phyloP scores from a whole-genome alignment of 371 early-diverging fungal genomes.

The Catenaria anguillulae region DNA sequence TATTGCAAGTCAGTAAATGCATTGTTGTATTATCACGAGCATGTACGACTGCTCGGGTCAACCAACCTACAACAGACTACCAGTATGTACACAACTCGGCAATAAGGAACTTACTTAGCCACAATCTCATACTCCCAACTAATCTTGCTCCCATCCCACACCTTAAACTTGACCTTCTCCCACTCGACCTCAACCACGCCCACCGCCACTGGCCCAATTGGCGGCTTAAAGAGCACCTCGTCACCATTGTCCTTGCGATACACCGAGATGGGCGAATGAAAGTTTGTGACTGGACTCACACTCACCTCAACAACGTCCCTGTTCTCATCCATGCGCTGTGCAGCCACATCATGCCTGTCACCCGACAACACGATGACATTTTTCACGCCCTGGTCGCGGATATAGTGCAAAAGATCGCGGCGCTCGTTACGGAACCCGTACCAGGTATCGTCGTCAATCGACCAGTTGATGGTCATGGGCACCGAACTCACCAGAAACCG shows the following conservation, averaged over 20 bases:
- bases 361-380: conserved; percentile 23
- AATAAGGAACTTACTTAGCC: too few relatives aligned
- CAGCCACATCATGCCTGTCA: conserved; percentile 33
- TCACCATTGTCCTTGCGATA: not conserved
- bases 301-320: conserved; percentile 21
- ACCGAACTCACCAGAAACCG: conserved; percentile 29
- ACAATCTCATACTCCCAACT: too few relatives aligned
- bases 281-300: conserved; percentile 27
- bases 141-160: not conserved
- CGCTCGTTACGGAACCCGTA: conserved; percentile 27
- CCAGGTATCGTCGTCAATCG: conserved; percentile 24
- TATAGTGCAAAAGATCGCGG: conserved; percentile 17
- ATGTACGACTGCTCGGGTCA: too few relatives aligned
- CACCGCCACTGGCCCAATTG: not conserved
- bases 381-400: conserved; percentile 18
- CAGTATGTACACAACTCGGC: too few relatives aligned
- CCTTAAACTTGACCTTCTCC: not conserved
- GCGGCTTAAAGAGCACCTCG: not conserved
- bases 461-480: conserved; percentile 22
- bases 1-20: too few relatives aligned
- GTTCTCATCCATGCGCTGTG: conserved; percentile 14
- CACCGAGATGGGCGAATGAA: conserved; percentile 12
- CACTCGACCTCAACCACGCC: not conserved
- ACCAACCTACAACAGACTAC: too few relatives aligned
- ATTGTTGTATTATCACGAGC: too few relatives aligned